phyloP scores from a whole-genome alignment of 257 asterid genomes.

The Jacaranda mimosifolia region DNA sequence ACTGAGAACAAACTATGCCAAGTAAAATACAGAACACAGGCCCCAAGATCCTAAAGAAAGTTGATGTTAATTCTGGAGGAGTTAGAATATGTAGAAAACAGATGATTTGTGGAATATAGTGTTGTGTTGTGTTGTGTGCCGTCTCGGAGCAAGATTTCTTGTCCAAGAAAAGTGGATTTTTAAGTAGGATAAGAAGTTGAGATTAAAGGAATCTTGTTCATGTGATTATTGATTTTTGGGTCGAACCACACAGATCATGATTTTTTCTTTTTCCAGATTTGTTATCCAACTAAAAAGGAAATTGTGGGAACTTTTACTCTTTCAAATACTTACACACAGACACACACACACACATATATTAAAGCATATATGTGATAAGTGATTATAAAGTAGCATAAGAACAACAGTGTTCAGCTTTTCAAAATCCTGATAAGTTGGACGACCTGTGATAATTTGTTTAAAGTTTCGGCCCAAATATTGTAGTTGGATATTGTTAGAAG shows the following conservation, averaged over 20 bases:
- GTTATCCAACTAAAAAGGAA: neutral
- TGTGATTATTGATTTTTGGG: neutral
- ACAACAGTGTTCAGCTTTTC: too few species aligned
- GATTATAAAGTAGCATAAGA: too few species aligned
- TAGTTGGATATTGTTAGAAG: too few species aligned
- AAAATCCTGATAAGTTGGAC: too few species aligned
- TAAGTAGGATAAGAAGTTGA: neutral
- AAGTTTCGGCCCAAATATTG: too few species aligned
- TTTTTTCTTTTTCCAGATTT: neutral
- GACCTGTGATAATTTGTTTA: too few species aligned
- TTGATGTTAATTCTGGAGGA: neutral
- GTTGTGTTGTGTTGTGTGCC: neutral
- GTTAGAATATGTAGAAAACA: neutral
- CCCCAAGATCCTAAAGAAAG: neutral
- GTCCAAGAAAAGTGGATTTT: slow-evolving; percentile 7
- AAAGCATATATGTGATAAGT: too few species aligned
- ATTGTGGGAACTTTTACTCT: neutral
- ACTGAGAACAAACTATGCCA: too few species aligned
- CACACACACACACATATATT: too few species aligned
- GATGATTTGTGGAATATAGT: neutral
- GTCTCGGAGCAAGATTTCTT: neutral
- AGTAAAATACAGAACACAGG: neutral
- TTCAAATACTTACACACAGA: too few species aligned
- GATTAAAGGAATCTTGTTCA: neutral
- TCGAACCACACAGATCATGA: neutral